Evolutionary conservation across 2,329 filamentous ascomycete species (phyloP), one percentile per base, ranked within the genome.

Genomic region (Corynespora cassiicola): DNA sequence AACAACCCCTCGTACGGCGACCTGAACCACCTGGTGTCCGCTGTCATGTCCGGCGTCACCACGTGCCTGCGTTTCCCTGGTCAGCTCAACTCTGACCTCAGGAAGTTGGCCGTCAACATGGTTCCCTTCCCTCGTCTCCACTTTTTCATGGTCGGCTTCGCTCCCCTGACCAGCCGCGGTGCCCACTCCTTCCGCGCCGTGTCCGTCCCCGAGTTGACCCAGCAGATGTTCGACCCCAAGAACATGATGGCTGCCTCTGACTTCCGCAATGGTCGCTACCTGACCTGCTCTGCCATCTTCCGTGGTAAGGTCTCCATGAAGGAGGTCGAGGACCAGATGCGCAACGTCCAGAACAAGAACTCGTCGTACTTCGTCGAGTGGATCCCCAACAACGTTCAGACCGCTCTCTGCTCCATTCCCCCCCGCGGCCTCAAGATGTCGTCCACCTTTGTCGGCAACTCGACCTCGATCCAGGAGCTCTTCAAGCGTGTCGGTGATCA

Each of bases 171-270:
- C 74, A 95, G 90, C 77, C 86, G 87, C 75, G 85, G 86, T 65
- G 87, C 92, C 58, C 76, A 95, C 82, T 90, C 88, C 62, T 99
- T 97, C 92, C 94, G 94, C 71, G 92, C 94, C 58, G 88, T 97
- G 75, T 91, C 87, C 68, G 94, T 99, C 49, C 92, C 94, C 42
- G 94, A 99, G 82, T 84, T 99, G 74, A 97, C 94, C 67, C 94
- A 99, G 82, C 94, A 99, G 78, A 97, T 99, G 90, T 99, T 95
- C 82, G 94, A 99, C 81, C 92, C 94, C 69, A 99, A 97, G 90
- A 99, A 99, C 87, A 99, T 99, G 92, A 99, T 99, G 94, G 94
- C 94, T 78, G 94, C 94, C 56, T 95, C 91, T 53, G 94, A 99
- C 81, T 99, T 99, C 90, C 90, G 94, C 68, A 99, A 97, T 76